A percentile compares a stretch with the other conserved stretches of the same genome.
phyloP scores from a whole-genome alignment of 495 filamentous ascomycete species.

The Gamarada debralockiae region DNA sequence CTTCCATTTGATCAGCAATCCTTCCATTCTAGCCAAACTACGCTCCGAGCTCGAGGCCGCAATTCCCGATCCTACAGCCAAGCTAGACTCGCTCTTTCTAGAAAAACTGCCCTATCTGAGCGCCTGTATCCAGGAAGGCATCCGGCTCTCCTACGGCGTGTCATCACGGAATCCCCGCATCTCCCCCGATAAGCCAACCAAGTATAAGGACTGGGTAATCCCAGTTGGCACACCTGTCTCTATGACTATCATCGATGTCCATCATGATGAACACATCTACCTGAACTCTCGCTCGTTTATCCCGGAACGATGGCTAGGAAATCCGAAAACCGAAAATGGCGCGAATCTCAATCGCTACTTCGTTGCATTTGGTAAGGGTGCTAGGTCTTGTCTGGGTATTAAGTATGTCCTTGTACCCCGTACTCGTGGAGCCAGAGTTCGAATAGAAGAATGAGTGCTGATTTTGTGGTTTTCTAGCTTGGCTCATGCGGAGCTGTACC shows the following conservation, averaged over 20 bases:
- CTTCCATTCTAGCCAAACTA: conserved; percentile 22
- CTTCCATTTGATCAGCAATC: conserved; percentile 29
- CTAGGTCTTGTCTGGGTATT: not conserved
- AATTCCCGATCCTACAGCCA: conserved; percentile 21
- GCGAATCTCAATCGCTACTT: not conserved
- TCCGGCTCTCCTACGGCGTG: conserved; percentile 38
- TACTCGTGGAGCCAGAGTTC: too few species aligned
- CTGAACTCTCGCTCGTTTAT: conserved; percentile 31
- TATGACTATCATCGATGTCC: conserved; percentile 33
- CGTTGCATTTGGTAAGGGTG: not conserved
- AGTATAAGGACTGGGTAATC: conserved; percentile 1
- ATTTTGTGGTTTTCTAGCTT: not conserved
- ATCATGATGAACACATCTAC: conserved; percentile 33
- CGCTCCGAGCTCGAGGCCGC: conserved; percentile 24
- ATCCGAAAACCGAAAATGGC: not conserved
- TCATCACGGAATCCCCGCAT: not conserved
- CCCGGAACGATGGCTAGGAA: conserved; percentile 42
- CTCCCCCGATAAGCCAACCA: not conserved
- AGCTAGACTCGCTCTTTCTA: conserved; percentile 27
- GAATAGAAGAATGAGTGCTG: too few species aligned
- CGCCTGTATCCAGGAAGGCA: conserved; percentile 27
- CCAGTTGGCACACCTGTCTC: conserved; percentile 36
- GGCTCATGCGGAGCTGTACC: not conserved
- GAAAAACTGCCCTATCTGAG: conserved; percentile 9
- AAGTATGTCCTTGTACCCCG: too few species aligned